phyloP scores from a whole-genome alignment of 768 basidiomycete genomes.

The Rhodotorula babjevae region DNA sequence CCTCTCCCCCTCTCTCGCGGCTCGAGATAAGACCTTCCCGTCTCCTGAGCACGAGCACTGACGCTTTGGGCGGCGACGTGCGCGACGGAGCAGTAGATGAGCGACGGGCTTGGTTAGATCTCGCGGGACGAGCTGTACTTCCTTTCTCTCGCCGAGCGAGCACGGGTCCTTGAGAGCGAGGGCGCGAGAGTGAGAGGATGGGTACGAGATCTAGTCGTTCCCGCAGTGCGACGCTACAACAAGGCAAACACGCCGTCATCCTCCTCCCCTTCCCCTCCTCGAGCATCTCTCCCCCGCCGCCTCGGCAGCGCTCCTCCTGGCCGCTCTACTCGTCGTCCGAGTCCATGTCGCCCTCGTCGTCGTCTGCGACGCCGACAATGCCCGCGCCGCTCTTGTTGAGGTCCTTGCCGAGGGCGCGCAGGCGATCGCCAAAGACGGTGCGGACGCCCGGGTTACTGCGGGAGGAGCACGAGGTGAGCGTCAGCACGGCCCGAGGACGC shows the following conservation, averaged over 20 bases:
- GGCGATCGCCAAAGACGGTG: slow-evolving; percentile 73
- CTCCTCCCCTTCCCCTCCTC: no score
- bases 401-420: slow-evolving; percentile 48
- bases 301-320: no score
- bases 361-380: slow-evolving; percentile 28
- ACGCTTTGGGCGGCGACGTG: no score
- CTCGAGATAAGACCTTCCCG: no score
- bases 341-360: slow-evolving; percentile 23
- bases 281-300: no score
- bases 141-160: no score
- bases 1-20: neutral
- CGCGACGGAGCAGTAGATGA: neutral
- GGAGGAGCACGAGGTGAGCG: neutral
- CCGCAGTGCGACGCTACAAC: neutral
- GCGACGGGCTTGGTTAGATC: neutral
- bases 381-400: slow-evolving; percentile 29
- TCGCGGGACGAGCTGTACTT: no score
- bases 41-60: no score
- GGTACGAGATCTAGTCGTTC: no score
- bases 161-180: no score
- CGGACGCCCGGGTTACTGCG: slow-evolving; percentile 64
- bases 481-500: neutral
- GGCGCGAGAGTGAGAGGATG: no score
- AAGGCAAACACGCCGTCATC: neutral
- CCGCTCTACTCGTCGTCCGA: slow-evolving; percentile 19